A percentile compares a stretch with the other conserved stretches of the same genome.
Conservation (phyloP, 2,329 filamentous ascomycete genomes). For the Alternaria triticimaculans region DNA sequence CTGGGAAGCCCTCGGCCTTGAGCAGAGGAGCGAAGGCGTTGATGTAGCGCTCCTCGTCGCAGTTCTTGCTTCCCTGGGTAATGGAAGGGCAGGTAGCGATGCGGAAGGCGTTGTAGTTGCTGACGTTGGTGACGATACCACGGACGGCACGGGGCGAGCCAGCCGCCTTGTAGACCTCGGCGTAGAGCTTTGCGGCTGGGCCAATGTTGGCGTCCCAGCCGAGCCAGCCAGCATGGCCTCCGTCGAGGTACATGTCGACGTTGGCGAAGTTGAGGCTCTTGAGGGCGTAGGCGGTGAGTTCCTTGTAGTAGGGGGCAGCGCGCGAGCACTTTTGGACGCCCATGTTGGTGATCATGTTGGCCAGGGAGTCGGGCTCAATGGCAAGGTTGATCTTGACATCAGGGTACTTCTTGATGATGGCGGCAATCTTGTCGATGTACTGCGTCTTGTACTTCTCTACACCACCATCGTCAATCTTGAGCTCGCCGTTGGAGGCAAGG, state of each 20-base stretch:
- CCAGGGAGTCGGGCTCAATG: conserved; percentile 57
- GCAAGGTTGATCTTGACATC: conserved; percentile 60
- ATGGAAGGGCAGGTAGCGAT: conserved; percentile 55
- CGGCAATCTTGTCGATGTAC: conserved; percentile 63
- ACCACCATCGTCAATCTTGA: conserved; percentile 61
- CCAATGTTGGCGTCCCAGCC: conserved; percentile 67
- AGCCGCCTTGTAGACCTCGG: conserved; percentile 55
- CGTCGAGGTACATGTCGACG: conserved; percentile 69
- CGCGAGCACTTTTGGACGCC: conserved; percentile 61
- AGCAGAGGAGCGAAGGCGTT: conserved; percentile 60
- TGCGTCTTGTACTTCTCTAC: conserved; percentile 57
- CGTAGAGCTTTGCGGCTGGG: conserved; percentile 59
- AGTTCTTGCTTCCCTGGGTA: conserved; percentile 56
- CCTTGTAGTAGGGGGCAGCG: conserved; percentile 62
- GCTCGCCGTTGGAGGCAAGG: conserved; percentile 68
- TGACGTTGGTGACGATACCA: conserved; percentile 63
- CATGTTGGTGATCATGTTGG: conserved; percentile 68
- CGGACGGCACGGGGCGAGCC: conserved; percentile 56
- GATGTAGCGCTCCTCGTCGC: conserved; percentile 61
- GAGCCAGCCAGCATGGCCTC: conserved; percentile 69
- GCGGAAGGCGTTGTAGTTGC: conserved; percentile 65
- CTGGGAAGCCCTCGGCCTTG: conserved; percentile 55
- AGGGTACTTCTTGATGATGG: conserved; percentile 61
- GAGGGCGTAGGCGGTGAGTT: conserved; percentile 63
- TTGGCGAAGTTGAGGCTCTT: conserved; percentile 65